Evolutionary conservation across 2,329 filamentous ascomycete genomes (phyloP).

Genomic region (Neopestalotiopsis sp.): DNA sequence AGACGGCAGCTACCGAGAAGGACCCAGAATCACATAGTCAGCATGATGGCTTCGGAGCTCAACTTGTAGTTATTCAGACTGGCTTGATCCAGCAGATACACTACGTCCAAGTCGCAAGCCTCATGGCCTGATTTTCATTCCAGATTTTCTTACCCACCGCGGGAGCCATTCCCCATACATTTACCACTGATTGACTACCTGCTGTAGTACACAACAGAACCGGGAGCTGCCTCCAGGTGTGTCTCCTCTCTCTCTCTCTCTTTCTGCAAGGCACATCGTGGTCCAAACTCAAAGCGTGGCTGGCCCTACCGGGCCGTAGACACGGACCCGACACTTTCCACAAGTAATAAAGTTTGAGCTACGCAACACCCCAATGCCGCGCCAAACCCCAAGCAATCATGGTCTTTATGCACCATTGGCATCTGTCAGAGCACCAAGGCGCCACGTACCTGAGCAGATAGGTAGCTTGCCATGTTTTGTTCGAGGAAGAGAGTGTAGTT

Average conservation of each 20-base stretch:
- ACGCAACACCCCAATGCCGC: background rate
- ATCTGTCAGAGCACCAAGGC: conserved; percentile 2
- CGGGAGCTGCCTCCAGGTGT: background rate
- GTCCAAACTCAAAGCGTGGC: background rate
- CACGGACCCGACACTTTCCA: background rate
- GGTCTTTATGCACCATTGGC: conserved; percentile 7
- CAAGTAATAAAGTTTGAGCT: background rate
- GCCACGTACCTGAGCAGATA: background rate
- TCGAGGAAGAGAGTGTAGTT: background rate
- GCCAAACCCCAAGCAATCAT: background rate
- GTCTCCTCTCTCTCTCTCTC: background rate
- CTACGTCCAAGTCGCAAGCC: background rate
- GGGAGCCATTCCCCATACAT: background rate
- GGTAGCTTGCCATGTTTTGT: background rate
- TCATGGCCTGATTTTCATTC: background rate
- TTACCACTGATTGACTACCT: too few species aligned
- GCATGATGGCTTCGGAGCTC: background rate
- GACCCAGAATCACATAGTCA: background rate
- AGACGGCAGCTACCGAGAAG: background rate
- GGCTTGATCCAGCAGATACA: background rate
- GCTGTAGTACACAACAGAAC: background rate
- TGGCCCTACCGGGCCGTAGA: background rate
- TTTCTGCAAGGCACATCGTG: background rate
- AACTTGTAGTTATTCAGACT: background rate
- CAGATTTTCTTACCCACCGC: background rate